A percentile compares a stretch with the other conserved stretches of the same genome.
Evolutionary conservation across 176 grass and related monocot genomes (phyloP).

Genomic region (Aegilops speltoides): DNA sequence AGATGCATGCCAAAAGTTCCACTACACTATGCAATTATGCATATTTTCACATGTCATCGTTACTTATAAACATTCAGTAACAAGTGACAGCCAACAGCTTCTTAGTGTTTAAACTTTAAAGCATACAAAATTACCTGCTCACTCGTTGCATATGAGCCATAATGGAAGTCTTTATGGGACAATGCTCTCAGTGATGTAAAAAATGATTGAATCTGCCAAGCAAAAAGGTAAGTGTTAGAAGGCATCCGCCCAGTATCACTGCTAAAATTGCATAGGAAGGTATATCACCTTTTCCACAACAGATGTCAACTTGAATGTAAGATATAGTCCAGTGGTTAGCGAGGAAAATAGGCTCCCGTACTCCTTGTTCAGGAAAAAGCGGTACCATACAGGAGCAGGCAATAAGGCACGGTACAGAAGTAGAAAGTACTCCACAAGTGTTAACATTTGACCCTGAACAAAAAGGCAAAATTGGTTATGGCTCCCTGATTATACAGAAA

Average conservation of each 20-base stretch:
- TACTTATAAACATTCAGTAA: not conserved
- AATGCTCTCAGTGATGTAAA: conserved; percentile 84
- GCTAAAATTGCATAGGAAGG: conserved; percentile 1
- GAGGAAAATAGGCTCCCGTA: conserved; percentile 99
- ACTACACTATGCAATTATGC: not conserved
- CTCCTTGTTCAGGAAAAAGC: conserved; percentile 99
- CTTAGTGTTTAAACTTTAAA: not conserved
- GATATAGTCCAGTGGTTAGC: conserved; percentile 92
- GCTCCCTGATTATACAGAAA: not conserved
- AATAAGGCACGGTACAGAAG: conserved; percentile 93
- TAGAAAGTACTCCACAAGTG: conserved; percentile 93
- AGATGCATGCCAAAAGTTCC: not conserved
- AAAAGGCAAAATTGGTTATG: conserved; percentile 20
- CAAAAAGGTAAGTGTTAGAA: conserved; percentile 7
- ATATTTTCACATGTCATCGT: conserved; percentile 3
- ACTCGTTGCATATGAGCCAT: conserved; percentile 81
- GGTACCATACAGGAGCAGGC: conserved; percentile 94
- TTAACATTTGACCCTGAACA: conserved; percentile 88
- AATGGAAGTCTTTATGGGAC: conserved; percentile 86
- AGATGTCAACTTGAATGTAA: conserved; percentile 99
- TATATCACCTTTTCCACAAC: conserved; percentile 88
- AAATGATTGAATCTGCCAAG: conserved; percentile 91
- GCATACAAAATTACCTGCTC: conserved; percentile 70
- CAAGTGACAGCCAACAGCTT: not conserved
- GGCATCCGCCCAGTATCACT: not conserved